phyloP scores from a whole-genome alignment of 2,329 filamentous ascomycete species.

The Atkinsonella hypoxylon region DNA sequence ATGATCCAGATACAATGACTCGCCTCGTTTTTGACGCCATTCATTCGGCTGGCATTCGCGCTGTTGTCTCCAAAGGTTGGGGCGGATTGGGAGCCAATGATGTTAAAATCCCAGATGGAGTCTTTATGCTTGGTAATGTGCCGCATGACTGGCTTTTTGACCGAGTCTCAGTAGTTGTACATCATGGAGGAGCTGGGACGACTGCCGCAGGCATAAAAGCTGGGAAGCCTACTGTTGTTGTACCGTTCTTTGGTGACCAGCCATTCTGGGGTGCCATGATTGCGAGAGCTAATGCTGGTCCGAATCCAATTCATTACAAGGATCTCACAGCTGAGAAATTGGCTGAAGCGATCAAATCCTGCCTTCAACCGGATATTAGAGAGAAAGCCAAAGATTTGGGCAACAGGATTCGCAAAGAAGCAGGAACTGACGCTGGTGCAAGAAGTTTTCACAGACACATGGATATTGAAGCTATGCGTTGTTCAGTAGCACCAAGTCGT shows the following conservation, averaged over 20 bases:
- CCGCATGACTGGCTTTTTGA: slow-evolving; percentile 87
- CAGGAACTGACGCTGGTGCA: slow-evolving; percentile 49
- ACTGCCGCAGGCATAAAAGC: slow-evolving; percentile 76
- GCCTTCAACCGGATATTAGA: slow-evolving; percentile 46
- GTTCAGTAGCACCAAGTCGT: slow-evolving; percentile 53
- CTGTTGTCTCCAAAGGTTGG: slow-evolving; percentile 80
- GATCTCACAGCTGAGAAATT: slow-evolving; percentile 54
- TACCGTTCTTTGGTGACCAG: slow-evolving; percentile 82
- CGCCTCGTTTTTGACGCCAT: slow-evolving; percentile 62
- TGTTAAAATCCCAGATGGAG: slow-evolving; percentile 56
- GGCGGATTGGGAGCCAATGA: slow-evolving; percentile 68
- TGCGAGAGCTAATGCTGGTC: slow-evolving; percentile 58
- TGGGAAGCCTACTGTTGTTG: slow-evolving; percentile 68
- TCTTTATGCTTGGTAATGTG: slow-evolving; percentile 75
- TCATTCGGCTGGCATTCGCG: slow-evolving; percentile 54
- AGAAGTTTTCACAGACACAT: slow-evolving; percentile 62
- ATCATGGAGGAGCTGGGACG: slow-evolving; percentile 80
- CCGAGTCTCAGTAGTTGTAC: slow-evolving; percentile 68
- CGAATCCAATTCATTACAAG: slow-evolving; percentile 56
- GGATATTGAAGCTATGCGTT: slow-evolving; percentile 53
- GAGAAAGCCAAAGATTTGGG: slow-evolving; percentile 47
- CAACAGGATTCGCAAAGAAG: slow-evolving; percentile 53
- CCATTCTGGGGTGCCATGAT: slow-evolving; percentile 77
- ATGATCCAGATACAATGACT: slow-evolving; percentile 61
- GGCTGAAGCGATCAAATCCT: slow-evolving; percentile 49